phyloP scores from a whole-genome alignment of 768 basidiomycete species.

The Termitomyces sp. region DNA sequence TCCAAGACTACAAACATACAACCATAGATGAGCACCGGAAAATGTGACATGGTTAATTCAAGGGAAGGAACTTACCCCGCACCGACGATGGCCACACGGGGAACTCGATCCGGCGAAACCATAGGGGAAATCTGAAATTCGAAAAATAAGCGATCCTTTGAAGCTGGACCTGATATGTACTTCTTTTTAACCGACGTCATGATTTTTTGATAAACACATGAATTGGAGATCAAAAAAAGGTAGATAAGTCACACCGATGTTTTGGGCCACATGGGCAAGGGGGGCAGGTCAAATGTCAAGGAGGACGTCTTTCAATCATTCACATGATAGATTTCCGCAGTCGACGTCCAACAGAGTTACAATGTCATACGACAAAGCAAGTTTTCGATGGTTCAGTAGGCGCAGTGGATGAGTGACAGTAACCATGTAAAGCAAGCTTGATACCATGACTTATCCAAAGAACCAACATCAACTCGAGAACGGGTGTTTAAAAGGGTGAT shows the following conservation, averaged over 20 bases:
- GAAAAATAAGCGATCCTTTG: not conserved
- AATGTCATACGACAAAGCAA: no score
- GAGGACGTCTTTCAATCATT: not conserved
- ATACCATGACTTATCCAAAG: no score
- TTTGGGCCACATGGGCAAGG: not conserved
- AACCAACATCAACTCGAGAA: not conserved
- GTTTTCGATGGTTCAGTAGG: no score
- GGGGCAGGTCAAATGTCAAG: not conserved
- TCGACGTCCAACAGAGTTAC: not conserved
- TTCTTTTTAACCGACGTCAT: not conserved
- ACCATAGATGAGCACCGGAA: not conserved
- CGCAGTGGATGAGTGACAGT: no score
- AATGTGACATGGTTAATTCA: not conserved
- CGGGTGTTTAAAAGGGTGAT: not conserved
- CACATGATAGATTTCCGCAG: not conserved
- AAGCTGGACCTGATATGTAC: not conserved
- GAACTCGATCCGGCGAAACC: conserved; percentile 16
- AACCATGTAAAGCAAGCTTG: no score
- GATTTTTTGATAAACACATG: conserved; percentile 4
- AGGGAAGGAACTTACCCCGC: conserved; percentile 33
- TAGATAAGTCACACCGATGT: not conserved
- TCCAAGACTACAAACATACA: conserved; percentile 26
- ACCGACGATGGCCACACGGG: conserved; percentile 42
- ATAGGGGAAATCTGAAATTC: not conserved
- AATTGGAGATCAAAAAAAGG: no score